Evolutionary conservation across 1,284 basidiomycete genomes (phyloP), one percentile per base, ranked within the genome.

Genomic region (Coriolopsis trogii): DNA sequence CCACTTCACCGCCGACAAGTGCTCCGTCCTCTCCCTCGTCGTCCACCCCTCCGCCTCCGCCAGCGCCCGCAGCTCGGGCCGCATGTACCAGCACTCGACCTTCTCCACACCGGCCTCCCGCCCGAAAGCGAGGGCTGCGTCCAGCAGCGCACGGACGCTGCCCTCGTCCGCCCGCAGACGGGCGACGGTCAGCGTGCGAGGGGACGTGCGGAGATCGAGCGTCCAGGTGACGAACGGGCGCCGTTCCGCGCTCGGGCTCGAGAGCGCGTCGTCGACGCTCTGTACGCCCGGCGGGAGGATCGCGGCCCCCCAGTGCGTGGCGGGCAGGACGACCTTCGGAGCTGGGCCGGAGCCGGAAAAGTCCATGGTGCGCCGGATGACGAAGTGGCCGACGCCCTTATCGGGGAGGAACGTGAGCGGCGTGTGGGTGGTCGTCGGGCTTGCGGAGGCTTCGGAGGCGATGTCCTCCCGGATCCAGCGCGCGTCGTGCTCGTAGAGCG

Each of bases 51-150:
- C 55, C 12, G 58, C 54, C 18, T 59, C 46, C 5, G 73, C 76
- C 25, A 67, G 52, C 2, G 59, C 53, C 40, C 69, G 55, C 26
- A 84, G 61, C 18, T 71, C 59, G 12, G 61, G 53, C 0, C 69
- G 66, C 25, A 84, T 51, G 62, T 80, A 80, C 82, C 85, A 87
- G 1, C 78, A 66, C 58, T 86, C 84, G 21, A 87, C 65, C 42
- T 62, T 69, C 37, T 71, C 64, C 29, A 81, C 66, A 7, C 70
- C 69, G 46, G 73, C 58, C 48, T 71, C 61, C 46, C 59, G 64
- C 20, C 80, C 81, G 16, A 68, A 69, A 25, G 65, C 63, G 41
- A 73, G 59, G 3, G 83, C 60, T 34, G 64, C 66, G 8, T 53
- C 53, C 20, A 85, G 54, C 24, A 87, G 60, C 0, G 44, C 54